phyloP scores from a whole-genome alignment of 129 eudicot species.

The Pulicaria dysenterica region DNA sequence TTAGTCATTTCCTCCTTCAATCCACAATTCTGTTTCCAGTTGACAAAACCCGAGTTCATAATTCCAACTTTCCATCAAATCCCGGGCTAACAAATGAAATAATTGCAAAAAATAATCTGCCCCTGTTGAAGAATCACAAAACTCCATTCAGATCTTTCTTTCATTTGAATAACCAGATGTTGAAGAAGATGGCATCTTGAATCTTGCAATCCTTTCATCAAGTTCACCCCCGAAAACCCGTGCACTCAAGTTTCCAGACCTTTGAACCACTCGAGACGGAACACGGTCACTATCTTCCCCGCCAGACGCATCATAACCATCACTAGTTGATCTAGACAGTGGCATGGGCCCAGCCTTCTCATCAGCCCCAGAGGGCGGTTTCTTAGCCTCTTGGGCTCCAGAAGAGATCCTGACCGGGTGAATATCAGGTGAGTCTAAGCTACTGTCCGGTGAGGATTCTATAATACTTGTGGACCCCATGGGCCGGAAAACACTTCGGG shows the following conservation, averaged over 20 bases:
- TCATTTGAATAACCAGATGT: constrained; percentile 42
- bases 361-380: constrained; percentile 27
- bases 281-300: constrained; percentile 98
- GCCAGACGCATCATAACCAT: constrained; percentile 98
- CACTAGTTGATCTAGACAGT: constrained; percentile 87
- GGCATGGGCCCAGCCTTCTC: constrained; percentile 45
- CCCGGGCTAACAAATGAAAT: constrained; percentile 49
- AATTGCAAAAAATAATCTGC: constrained; percentile 30
- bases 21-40: constrained; percentile 18
- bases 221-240: constrained; percentile 58
- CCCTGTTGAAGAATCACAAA: constrained; percentile 5
- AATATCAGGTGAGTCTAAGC: constrained; percentile 82
- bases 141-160: constrained; percentile 44
- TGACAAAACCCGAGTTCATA: constrained; percentile 23
- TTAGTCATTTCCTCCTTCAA: constrained; percentile 23
- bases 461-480: constrained; percentile 46
- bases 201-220: constrained; percentile 47
- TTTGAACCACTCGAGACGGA: constrained; percentile 56
- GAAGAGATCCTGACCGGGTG: constrained; percentile 77
- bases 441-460: constrained; percentile 90
- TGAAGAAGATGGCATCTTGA: constrained; percentile 52
- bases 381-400: constrained; percentile 60
- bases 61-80: constrained; percentile 8
- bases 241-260: constrained; percentile 69
- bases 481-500: constrained; percentile 61